A percentile compares a stretch with the other conserved stretches of the same genome.
phyloP scores from a whole-genome alignment of 805 yeast species.

The Saturnispora sanitii region DNA sequence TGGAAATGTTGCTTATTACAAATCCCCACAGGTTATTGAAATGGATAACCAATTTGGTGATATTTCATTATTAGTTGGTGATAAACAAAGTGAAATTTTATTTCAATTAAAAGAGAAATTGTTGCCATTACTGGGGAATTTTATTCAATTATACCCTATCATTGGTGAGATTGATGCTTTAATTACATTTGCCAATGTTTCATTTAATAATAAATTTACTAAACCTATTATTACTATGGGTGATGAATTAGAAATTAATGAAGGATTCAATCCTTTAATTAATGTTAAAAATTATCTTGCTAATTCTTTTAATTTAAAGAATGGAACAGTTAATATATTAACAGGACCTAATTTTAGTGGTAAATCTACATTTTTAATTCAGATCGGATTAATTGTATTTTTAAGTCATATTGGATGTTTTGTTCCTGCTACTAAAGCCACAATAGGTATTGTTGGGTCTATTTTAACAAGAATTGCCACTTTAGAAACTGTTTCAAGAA shows the following conservation, averaged over 20 bases:
- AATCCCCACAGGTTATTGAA: conserved; percentile 22
- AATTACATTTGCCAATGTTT: conserved; percentile 27
- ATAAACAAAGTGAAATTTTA: conserved; percentile 33
- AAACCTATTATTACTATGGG: conserved; percentile 27
- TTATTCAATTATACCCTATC: conserved; percentile 16
- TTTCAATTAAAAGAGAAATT: conserved; percentile 23
- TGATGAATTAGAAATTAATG: conserved; percentile 21
- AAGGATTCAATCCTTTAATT: conserved; percentile 37
- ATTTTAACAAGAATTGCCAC: conserved; percentile 32
- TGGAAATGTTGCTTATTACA: conserved; percentile 28
- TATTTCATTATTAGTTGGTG: conserved; percentile 31
- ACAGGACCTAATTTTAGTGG: conserved; percentile 47
- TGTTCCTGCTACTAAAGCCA: conserved; percentile 40
- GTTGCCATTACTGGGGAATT: conserved; percentile 11
- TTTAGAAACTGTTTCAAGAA: conserved; percentile 31
- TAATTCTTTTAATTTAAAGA: conserved; percentile 24
- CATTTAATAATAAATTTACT: conserved; percentile 21
- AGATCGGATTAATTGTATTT: conserved; percentile 38
- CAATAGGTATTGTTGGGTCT: conserved; percentile 38
- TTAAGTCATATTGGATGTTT: conserved; percentile 46
- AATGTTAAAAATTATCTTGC: conserved; percentile 26
- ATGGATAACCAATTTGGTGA: conserved; percentile 35
- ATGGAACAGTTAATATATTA: conserved; percentile 27
- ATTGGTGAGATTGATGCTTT: conserved; percentile 32
- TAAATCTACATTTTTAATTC: conserved; percentile 41